A percentile compares a stretch with the other conserved stretches of the same genome.
Conservation (phyloP, 164 flowering plant genomes). For the Magnolia sinica region DNA sequence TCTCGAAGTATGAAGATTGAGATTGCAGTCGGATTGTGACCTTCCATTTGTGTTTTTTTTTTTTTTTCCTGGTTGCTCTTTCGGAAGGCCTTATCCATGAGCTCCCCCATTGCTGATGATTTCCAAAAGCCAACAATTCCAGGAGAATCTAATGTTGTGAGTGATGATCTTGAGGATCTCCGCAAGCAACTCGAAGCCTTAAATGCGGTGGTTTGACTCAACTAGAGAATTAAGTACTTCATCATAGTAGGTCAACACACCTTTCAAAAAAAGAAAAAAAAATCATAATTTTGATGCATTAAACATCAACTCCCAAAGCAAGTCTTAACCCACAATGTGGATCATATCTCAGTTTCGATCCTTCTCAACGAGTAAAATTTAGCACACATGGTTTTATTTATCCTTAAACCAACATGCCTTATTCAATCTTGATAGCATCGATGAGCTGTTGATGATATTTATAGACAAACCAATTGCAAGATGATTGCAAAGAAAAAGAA, state of each 20-base stretch:
- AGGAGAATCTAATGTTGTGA: slow-evolving; percentile 20
- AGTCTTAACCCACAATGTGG: background rate
- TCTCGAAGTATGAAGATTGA: too few relatives aligned
- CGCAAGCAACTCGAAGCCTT: slow-evolving; percentile 87
- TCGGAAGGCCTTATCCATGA: slow-evolving; percentile 85
- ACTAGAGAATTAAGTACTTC: slow-evolving; percentile 8
- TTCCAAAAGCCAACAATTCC: slow-evolving; percentile 24
- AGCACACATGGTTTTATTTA: background rate
- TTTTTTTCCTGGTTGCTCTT: slow-evolving; percentile 44
- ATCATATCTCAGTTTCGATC: background rate
- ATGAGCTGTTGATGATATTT: background rate
- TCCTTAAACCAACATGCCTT: background rate
- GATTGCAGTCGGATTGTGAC: too few relatives aligned
- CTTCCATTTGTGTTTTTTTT: background rate
- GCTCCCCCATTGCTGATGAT: slow-evolving; percentile 80
- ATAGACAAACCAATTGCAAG: background rate
- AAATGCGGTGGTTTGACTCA: slow-evolving; percentile 35
- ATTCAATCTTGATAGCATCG: background rate
- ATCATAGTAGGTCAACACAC: too few relatives aligned
- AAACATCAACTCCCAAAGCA: background rate
- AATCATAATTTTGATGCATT: background rate
- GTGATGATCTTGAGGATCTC: slow-evolving; percentile 84
- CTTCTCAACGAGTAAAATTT: background rate
- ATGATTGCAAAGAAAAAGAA: too few relatives aligned
- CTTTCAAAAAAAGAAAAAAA: too few relatives aligned